These are phyloP conservation scores for Irpex sp. DNA, from an alignment of 1,284 basidiomycete species.

Conservation along the genomic window DNA sequence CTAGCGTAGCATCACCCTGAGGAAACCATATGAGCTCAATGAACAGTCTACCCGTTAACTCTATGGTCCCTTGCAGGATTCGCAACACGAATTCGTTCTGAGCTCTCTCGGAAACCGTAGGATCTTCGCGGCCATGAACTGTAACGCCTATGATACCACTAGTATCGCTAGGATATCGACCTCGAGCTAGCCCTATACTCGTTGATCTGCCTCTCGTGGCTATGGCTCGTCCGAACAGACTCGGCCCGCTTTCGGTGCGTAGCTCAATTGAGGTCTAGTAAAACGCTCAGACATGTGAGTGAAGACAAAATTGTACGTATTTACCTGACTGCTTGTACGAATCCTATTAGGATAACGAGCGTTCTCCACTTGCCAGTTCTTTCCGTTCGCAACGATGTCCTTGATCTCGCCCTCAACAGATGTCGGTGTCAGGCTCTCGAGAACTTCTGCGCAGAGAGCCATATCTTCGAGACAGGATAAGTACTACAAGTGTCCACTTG, in stretches of 20 bases:
- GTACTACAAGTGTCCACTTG: neutral
- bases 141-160: conserved; percentile 8
- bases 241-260: neutral
- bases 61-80: neutral
- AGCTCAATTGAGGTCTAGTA: conserved; percentile 3
- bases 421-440: conserved; percentile 2
- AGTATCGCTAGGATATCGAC: neutral
- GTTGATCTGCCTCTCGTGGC: conserved; percentile 1
- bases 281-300: neutral
- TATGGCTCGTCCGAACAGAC: conserved; percentile 2
- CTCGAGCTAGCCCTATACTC: neutral
- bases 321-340: conserved; percentile 2
- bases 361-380: neutral
- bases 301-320: neutral
- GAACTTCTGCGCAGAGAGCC: conserved; percentile 1
- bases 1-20: neutral
- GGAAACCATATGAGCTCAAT: conserved; percentile 11
- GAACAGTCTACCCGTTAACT: neutral
- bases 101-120: conserved; percentile 10
- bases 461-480: neutral
- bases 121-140: conserved; percentile 12
- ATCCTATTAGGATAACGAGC: conserved; percentile 6
- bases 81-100: conserved; percentile 11
- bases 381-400: neutral
- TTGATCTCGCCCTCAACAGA: conserved; percentile 6